Evolutionary conservation across 768 basidiomycete genomes (phyloP).

Genomic region (Xerocomus brunneocitrinus): DNA sequence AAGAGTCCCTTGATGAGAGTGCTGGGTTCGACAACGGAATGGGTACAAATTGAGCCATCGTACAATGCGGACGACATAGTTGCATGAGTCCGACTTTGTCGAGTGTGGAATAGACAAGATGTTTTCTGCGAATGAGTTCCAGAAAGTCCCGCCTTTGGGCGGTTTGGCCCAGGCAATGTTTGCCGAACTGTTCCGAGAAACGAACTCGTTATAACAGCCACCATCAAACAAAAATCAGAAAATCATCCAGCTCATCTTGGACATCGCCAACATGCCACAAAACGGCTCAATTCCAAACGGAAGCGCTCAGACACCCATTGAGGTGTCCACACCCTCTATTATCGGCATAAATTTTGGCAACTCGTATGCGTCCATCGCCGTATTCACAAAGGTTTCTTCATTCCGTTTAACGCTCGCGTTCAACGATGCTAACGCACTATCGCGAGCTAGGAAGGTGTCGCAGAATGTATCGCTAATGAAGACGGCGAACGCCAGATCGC

Average conservation of each 20-base stretch:
- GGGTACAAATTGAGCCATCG: too few relatives aligned
- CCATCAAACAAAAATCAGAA: too few relatives aligned
- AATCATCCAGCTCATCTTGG: neutral
- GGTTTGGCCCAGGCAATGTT: too few relatives aligned
- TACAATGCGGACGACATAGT: too few relatives aligned
- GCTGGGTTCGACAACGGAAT: too few relatives aligned
- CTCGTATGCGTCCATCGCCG: conserved; percentile 90
- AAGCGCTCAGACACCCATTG: conserved; percentile 40
- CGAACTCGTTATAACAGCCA: too few relatives aligned
- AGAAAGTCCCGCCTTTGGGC: too few relatives aligned
- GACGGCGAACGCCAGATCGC: conserved; percentile 98
- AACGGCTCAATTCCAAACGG: conserved; percentile 48
- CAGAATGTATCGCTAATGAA: conserved; percentile 96
- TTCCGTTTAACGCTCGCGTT: neutral
- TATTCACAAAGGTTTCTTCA: conserved; percentile 79
- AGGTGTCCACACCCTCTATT: conserved; percentile 46
- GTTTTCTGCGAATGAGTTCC: too few relatives aligned
- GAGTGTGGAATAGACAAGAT: too few relatives aligned
- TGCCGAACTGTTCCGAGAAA: too few relatives aligned
- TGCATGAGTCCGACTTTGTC: too few relatives aligned
- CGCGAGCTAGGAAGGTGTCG: conserved; percentile 67
- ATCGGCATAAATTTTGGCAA: conserved; percentile 97
- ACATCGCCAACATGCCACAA: conserved; percentile 33
- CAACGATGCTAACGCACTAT: neutral
- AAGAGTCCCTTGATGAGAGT: too few relatives aligned